These are phyloP conservation scores for Olyra latifolia DNA, from an alignment of 176 grass and related monocot genomes.

Conservation along the genomic window DNA sequence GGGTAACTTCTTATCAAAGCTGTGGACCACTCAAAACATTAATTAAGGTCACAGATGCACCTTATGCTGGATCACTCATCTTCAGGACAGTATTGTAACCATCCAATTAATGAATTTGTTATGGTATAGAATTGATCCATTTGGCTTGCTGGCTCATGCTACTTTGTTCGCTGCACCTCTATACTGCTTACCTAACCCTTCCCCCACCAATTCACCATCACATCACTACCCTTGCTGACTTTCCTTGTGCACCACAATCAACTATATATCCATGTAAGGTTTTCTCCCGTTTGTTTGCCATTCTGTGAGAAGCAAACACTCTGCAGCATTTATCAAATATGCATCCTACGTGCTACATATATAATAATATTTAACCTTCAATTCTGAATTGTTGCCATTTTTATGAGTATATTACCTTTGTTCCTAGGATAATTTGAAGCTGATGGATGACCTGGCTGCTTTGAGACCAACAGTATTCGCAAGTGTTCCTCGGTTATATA, in stretches of 20 bases:
- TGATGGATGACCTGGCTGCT: slow-evolving; percentile 93
- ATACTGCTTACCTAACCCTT: not conserved
- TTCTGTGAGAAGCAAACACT: not conserved
- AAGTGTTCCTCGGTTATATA: slow-evolving; percentile 87
- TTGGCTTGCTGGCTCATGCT: not conserved
- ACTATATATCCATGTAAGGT: not conserved
- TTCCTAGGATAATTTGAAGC: slow-evolving; percentile 92
- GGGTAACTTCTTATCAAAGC: not conserved
- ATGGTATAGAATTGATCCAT: not conserved
- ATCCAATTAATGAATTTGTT: not conserved
- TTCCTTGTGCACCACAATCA: not conserved
- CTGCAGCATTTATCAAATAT: slow-evolving; percentile 6
- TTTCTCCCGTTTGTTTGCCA: not conserved
- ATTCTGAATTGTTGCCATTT: not conserved
- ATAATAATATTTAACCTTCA: not conserved
- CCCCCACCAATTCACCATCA: not conserved
- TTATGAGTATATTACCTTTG: slow-evolving; percentile 8
- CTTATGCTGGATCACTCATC: not conserved
- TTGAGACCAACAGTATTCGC: slow-evolving; percentile 88
- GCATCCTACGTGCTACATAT: not conserved
- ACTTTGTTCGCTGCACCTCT: not conserved
- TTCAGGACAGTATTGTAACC: not conserved
- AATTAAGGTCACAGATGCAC: not conserved
- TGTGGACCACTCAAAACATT: not conserved
- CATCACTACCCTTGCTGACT: not conserved